These are phyloP conservation scores for Penicillium sp. DNA, from an alignment of 2,329 filamentous ascomycete species.

Conservation along the genomic window DNA sequence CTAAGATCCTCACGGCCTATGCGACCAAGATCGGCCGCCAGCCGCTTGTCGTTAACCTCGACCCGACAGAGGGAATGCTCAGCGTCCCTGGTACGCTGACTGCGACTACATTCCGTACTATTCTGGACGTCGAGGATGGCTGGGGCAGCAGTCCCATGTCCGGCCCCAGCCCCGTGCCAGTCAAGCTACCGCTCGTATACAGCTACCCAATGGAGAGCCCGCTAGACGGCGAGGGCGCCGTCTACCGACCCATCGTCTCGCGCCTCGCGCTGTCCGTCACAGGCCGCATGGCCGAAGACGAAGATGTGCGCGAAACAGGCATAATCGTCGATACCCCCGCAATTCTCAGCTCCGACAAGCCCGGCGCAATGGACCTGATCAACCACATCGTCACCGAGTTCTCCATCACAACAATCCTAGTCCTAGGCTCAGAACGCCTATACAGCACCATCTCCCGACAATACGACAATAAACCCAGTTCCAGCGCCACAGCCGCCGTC, in stretches of 20 bases:
- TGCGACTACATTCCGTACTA: conserved; percentile 78
- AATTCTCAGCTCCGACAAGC: conserved; percentile 61
- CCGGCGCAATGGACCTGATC: conserved; percentile 68
- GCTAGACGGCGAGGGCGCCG: conserved; percentile 62
- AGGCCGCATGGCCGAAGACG: conserved; percentile 72
- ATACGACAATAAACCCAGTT: conserved; percentile 55
- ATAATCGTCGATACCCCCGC: conserved; percentile 83
- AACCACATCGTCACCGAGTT: conserved; percentile 72
- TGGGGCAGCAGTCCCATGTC: conserved; percentile 90
- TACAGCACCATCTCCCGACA: conserved; percentile 69
- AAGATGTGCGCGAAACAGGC: conserved; percentile 66
- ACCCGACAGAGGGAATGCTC: conserved; percentile 75
- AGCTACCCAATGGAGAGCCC: conserved; percentile 73
- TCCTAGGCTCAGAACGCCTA: conserved; percentile 73
- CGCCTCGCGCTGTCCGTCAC: conserved; percentile 75
- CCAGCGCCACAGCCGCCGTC: conserved; percentile 43
- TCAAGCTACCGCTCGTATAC: conserved; percentile 88
- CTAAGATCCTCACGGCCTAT: conserved; percentile 73
- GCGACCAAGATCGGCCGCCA: conserved; percentile 69
- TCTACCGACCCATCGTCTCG: conserved; percentile 72
- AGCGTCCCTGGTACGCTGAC: conserved; percentile 77
- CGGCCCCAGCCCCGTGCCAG: conserved; percentile 79
- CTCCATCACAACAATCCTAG: conserved; percentile 73
- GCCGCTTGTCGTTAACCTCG: conserved; percentile 78
- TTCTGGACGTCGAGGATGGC: conserved; percentile 82